Base-by-base conservation (phyloP, 257 asterid species). In the Agastache rugosa region DNA sequence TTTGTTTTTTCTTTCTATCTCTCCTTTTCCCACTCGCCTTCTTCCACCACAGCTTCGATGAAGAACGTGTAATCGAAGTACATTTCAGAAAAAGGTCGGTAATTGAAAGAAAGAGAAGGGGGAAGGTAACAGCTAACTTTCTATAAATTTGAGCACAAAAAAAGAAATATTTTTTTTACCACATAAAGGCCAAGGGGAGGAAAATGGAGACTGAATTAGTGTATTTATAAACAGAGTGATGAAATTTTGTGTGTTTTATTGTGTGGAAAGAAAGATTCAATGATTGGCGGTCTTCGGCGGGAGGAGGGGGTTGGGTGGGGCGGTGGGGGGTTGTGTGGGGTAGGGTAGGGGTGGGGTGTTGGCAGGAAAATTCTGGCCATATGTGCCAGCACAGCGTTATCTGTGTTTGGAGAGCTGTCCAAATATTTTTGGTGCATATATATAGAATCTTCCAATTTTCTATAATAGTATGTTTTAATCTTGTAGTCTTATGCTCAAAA, bases 11-110 rank as follows among this genome's bases (percentile, higher is more conserved):
- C 5, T n/a, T 54, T 14, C 75, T 84, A 84, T 78, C 78, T 73
- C 66, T 75, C 82, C 15, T 69, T 81, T 61, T 80, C 85, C 82
- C 87, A 78, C 78, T 78, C 78, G 69, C 83, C 83, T 76, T 79
- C 80, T 76, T 79, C 87, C 17, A 29, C 75, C 74, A 74, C 79
- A 37, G 80, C 34, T 72, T 72, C 76, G 16, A 76, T 67, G 66
- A 73, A 76, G 79, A 76, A 76, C 11, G 75, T 41, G 71, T 68
- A 76, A 66, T 69, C 50, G 76, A 56, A 69, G 73, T 75, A 78
- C 88, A 84, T 80, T 37, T 78, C 80, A 69, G 58, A 35, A 1
- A 9, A 11, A 55, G 62, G 5, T 31, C 64, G 63, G 14, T 9
- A 10, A 55, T 56, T 9, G 20, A 14, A 51, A 39, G 44, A 39